Evolutionary conservation across 441 rosid species (phyloP), one percentile per base, ranked within the genome.

Genomic region (Corymbia citriodora): DNA sequence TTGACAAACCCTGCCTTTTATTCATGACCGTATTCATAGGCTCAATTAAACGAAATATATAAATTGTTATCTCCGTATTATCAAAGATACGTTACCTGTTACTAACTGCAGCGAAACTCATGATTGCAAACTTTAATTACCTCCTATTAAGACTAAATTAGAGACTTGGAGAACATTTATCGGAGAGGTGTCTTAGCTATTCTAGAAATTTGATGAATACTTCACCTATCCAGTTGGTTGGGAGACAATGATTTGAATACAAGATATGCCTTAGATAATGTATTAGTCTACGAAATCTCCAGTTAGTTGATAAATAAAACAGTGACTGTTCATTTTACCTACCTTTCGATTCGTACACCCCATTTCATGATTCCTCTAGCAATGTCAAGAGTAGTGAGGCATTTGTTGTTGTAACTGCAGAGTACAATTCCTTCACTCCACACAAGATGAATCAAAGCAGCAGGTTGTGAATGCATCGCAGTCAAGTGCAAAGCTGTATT

Each of bases 371-470:
- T 3, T 1, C 18, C 23, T 55, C 6, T 9, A 68, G 40, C 19
- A 68, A 36, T 5, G 27, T 72, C 25, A 0, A 72, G 4, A 72
- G 49, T 49, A 33, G 82, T 11, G 27, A 9, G 4, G 49, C 82
- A 11, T 8, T 36, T 2, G 12, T 19, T 1, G 49, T 72, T 72
- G 27, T 2, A 8, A 19, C 4, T 0, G 82, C 0, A 5, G 14
- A 4, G 48, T 1, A 10, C 0, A 21, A 33, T 72, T 0, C 0
- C 0, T 10, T 72, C 0, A 36, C 19, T 8, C 49, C 18, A 27
- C 82, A 36, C 4, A 0, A 72, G 82, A 19, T 6, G 15, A 3
- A 72, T 72, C 82, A 72, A 5, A 72, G 82, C 48, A 4, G 27
- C 1, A 2, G 23, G 27, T 10, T 72, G 49, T 33, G 12, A 72